These are phyloP conservation scores for Russula brevipes DNA, from an alignment of 768 basidiomycete genomes.

Conservation along the genomic window DNA sequence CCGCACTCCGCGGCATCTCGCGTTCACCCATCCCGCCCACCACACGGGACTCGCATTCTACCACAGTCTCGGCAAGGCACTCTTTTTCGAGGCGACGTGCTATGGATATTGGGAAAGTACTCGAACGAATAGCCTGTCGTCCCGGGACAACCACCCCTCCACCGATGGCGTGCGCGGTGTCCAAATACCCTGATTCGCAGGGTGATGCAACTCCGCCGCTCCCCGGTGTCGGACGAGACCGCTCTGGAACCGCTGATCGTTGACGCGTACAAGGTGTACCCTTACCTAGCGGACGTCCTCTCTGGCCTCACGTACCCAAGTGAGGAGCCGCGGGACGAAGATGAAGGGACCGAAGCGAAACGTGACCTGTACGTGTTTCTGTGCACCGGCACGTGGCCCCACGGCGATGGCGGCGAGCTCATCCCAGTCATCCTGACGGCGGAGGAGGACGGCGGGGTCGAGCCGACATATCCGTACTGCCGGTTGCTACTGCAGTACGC, in stretches of 20 bases:
- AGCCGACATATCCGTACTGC: slow-evolving; percentile 87
- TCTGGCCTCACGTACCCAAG: slow-evolving; percentile 86
- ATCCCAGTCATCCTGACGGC: slow-evolving; percentile 51
- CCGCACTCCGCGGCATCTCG: slow-evolving; percentile 42
- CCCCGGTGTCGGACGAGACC: slow-evolving; percentile 31
- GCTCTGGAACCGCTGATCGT: slow-evolving; percentile 54
- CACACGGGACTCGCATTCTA: slow-evolving; percentile 91
- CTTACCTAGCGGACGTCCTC: slow-evolving; percentile 76
- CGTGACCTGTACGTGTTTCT: slow-evolving; percentile 73
- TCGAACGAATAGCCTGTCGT: slow-evolving; percentile 45
- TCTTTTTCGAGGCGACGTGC: slow-evolving; percentile 96
- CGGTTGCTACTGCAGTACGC: slow-evolving; percentile 58
- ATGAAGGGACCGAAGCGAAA: slow-evolving; percentile 66
- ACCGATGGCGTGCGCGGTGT: slow-evolving; percentile 47
- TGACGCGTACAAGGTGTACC: slow-evolving; percentile 88
- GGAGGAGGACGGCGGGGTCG: slow-evolving; percentile 65
- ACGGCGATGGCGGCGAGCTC: slow-evolving; percentile 62
- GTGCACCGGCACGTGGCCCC: slow-evolving; percentile 76
- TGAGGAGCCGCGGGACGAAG: slow-evolving; percentile 59
- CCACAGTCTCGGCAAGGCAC: slow-evolving; percentile 87
- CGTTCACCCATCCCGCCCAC: slow-evolving; percentile 68
- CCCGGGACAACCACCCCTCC: slow-evolving; percentile 31
- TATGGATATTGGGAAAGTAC: slow-evolving; percentile 91
- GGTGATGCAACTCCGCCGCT: slow-evolving; percentile 50
- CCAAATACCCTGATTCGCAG: slow-evolving; percentile 62